Base-by-base conservation (phyloP, 768 basidiomycete species). In the Tylopilus sp. region DNA sequence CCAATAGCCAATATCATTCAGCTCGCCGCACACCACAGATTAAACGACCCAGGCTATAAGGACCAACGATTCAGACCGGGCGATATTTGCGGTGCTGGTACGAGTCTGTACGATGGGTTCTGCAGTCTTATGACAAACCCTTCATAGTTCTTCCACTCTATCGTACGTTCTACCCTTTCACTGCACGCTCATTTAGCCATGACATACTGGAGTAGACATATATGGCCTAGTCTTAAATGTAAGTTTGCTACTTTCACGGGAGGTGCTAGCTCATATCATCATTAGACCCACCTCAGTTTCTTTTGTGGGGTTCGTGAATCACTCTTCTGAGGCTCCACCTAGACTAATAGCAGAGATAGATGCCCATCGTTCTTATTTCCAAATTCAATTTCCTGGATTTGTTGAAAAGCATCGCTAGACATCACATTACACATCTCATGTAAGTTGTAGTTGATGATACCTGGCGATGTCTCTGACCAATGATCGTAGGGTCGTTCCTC, bases 151-250 rank as follows among this genome's bases (percentile, higher is more conserved):
- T 86, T 22, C 84, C 84, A 14, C 59, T 86, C 10, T 86, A 81
- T 64, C 84, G 84, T 85, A 62, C 65, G 81, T 67, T 30, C 22
- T 17, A 3, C 38, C 31, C n/a, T 50, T 28, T 13, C 2, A 30
- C 33, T 42, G 25, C 17, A 11, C 8, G 13, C 4, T 6, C n/a
- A 14, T 8, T 24, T 43, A 42, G 43, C 44, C 14, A 34, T 12
- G 25, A 55, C 14, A 12, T 14, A 24, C 29, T 46, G 34, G 53
- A 33, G 52, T 56, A 81, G 85, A 87, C 60, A 85, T 86, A 9
- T 87, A 86, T 63, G 85, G 86, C 16, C 64, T 87, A 22, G 76
- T 85, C 19, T 77, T 84, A 52, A 82, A 79, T 65, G 79, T 83
- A 47, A 56, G 76, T 37, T 28, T 37, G 0, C 13, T 57, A 21